Conservation (phyloP, 1,284 basidiomycete species). For the Rhodotorula mucilaginosa region DNA sequence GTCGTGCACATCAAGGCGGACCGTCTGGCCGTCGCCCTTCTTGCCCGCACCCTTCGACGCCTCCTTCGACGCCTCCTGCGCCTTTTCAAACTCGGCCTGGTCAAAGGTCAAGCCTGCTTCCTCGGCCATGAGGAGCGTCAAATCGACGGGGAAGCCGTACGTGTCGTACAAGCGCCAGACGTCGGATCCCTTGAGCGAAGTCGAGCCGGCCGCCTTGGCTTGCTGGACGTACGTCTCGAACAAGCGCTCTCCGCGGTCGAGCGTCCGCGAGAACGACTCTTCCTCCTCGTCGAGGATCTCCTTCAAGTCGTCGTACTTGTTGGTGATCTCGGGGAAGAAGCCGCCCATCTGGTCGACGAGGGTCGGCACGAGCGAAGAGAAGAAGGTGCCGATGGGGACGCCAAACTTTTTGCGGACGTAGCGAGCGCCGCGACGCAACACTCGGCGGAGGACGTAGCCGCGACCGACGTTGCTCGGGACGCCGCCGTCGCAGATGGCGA, state of each 20-base stretch:
- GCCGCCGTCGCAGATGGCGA: slow-evolving; percentile 94
- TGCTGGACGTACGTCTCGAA: slow-evolving; percentile 85
- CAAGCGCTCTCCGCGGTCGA: slow-evolving; percentile 93
- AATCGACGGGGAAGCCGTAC: slow-evolving; percentile 95
- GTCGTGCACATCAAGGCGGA: slow-evolving; percentile 96
- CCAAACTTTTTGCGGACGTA: slow-evolving; percentile 95
- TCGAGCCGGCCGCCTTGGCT: slow-evolving; percentile 64
- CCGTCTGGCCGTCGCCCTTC: slow-evolving; percentile 61
- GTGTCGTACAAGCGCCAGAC: slow-evolving; percentile 98
- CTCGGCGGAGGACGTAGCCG: slow-evolving; percentile 91
- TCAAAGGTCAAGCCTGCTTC: slow-evolving; percentile 84
- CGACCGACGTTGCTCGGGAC: slow-evolving; percentile 94
- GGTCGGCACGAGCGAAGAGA: slow-evolving; percentile 85
- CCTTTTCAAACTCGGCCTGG: slow-evolving; percentile 83
- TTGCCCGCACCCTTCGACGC: slow-evolving; percentile 76
- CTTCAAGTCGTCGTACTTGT: slow-evolving; percentile 79
- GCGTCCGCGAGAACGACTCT: slow-evolving; percentile 89
- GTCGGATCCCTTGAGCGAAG: slow-evolving; percentile 79
- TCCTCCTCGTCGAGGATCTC: slow-evolving; percentile 98
- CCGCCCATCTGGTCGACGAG: slow-evolving; percentile 84
- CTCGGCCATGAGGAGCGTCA: slow-evolving; percentile 96
- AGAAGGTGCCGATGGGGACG: slow-evolving; percentile 91
- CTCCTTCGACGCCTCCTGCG: slow-evolving; percentile 83
- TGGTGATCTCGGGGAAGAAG: slow-evolving; percentile 90
- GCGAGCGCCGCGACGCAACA: slow-evolving; percentile 84